A percentile compares a stretch with the other conserved stretches of the same genome.
Evolutionary conservation across 345 rosid species (phyloP).

Genomic region (Trapa incisa): DNA sequence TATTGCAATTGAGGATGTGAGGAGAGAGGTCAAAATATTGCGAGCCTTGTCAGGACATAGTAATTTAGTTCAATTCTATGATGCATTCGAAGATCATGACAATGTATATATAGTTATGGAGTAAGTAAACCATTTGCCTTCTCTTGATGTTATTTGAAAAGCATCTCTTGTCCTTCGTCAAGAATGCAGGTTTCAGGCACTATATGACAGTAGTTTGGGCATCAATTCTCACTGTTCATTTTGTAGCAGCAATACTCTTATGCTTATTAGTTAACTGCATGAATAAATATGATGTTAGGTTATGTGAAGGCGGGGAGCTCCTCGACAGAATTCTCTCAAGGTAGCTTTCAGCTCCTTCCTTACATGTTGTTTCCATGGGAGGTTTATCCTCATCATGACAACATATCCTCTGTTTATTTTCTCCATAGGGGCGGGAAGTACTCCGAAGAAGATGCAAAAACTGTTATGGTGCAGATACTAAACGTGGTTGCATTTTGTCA

Average conservation of each 20-base stretch:
- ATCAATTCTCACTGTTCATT: not conserved
- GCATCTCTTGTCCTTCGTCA: not conserved
- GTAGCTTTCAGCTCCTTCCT: slow-evolving; percentile 18
- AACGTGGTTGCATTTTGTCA: slow-evolving; percentile 84
- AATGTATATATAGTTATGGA: slow-evolving; percentile 92
- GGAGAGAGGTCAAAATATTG: slow-evolving; percentile 90
- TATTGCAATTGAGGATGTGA: slow-evolving; percentile 89
- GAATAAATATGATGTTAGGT: slow-evolving; percentile 38
- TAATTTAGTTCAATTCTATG: slow-evolving; percentile 74
- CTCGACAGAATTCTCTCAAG: slow-evolving; percentile 80
- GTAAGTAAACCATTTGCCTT: slow-evolving; percentile 35
- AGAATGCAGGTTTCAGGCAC: not conserved
- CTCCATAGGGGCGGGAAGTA: slow-evolving; percentile 74
- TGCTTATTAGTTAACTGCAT: slow-evolving; percentile 2
- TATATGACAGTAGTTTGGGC: not conserved
- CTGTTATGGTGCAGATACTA: slow-evolving; percentile 72
- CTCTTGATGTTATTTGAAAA: not conserved
- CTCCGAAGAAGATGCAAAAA: slow-evolving; percentile 78
- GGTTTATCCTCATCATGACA: slow-evolving; percentile 3
- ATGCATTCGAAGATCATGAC: slow-evolving; percentile 74
- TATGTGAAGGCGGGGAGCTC: slow-evolving; percentile 97
- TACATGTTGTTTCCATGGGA: not conserved
- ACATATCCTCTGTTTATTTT: slow-evolving; percentile 7
- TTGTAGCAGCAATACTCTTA: not conserved
- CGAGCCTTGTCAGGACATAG: slow-evolving; percentile 74